Evolutionary conservation across 441 rosid genomes (phyloP).

Genomic region (Corymbia citriodora): DNA sequence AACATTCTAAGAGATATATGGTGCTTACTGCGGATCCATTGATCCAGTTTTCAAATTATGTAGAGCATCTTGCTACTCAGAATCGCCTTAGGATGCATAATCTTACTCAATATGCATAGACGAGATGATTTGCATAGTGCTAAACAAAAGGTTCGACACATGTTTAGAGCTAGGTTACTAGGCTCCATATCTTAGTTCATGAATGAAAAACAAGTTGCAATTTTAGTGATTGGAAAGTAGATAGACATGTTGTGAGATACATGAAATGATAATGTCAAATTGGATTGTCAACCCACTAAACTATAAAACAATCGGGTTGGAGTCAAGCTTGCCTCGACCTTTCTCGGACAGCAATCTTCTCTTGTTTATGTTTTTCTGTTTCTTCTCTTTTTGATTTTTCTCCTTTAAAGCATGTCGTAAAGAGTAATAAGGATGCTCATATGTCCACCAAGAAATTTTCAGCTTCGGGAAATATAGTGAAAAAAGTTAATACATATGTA

Average conservation of each 20-base stretch:
- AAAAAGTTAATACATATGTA: neutral
- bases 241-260: neutral
- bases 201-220: neutral
- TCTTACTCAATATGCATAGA: neutral
- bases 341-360: too few relatives aligned
- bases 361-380: neutral
- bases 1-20: neutral
- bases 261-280: neutral
- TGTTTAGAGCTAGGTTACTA: neutral
- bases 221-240: neutral
- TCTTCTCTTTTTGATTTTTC: neutral
- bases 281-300: neutral
- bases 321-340: too few relatives aligned
- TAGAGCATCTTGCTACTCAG: accelerated
- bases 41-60: neutral
- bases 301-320: too few relatives aligned
- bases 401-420: neutral
- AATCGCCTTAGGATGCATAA: neutral
- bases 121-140: neutral
- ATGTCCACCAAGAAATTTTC: neutral
- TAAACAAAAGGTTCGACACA: neutral
- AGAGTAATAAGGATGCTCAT: neutral
- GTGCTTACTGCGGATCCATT: neutral
- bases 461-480: neutral
- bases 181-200: neutral